A percentile compares a stretch with the other conserved stretches of the same genome.
These are phyloP conservation scores for Populus davidiana DNA, from an alignment of 345 rosid species.

Conservation along the genomic window DNA sequence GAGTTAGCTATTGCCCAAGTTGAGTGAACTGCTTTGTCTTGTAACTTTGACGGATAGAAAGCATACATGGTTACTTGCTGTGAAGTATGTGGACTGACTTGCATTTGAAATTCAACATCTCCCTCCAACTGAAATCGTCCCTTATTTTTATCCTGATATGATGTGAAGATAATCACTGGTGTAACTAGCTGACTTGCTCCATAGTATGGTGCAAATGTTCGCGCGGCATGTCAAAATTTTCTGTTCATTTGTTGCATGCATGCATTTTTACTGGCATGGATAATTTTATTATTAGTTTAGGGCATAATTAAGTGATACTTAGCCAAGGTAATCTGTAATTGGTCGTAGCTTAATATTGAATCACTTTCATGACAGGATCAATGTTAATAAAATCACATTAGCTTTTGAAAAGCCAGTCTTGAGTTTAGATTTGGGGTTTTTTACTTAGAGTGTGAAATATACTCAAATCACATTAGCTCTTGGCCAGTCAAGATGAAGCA, in stretches of 20 bases:
- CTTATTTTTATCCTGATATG: background rate
- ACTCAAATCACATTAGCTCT: background rate
- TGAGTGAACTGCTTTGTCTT: no score
- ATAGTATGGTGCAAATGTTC: no score
- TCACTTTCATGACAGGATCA: background rate
- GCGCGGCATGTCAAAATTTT: background rate
- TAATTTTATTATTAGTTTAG: no score
- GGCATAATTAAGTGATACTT: no score
- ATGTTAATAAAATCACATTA: background rate
- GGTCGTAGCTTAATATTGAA: background rate
- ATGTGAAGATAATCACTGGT: background rate
- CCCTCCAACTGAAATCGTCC: background rate
- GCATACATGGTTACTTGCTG: no score
- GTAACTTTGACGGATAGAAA: no score
- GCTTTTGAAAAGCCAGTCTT: background rate
- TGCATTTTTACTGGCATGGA: no score
- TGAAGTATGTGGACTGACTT: no score
- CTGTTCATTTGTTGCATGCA: no score
- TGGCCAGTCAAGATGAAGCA: constrained; percentile 3
- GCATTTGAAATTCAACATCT: background rate
- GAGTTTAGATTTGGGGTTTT: background rate
- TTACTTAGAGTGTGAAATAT: background rate
- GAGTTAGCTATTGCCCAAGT: no score
- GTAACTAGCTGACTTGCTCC: background rate
- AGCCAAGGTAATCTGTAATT: background rate